These are phyloP conservation scores for Hibiscus mutabilis DNA, from an alignment of 345 rosid genomes.

Conservation along the genomic window DNA sequence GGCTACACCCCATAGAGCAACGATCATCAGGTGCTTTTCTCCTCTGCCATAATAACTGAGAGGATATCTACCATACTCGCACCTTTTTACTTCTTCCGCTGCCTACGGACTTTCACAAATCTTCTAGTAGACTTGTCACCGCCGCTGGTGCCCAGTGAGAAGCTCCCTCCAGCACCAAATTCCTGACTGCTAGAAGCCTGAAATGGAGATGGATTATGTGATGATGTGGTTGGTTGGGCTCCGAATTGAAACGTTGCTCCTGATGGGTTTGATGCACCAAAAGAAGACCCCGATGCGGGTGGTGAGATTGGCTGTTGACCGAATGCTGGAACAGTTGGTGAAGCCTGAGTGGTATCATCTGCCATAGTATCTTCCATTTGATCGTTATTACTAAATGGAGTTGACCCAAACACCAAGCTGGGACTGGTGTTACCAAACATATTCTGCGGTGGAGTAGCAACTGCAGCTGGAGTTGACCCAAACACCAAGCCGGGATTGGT, in stretches of 20 bases:
- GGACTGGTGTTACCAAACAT: constrained; percentile 42
- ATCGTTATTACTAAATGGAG: constrained; percentile 47
- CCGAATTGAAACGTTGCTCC: constrained; percentile 49
- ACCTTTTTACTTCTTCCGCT: constrained; percentile 43
- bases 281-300: constrained; percentile 23
- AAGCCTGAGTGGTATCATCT: constrained; percentile 72
- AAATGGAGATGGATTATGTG: constrained; percentile 54
- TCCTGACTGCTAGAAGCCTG: constrained; percentile 61
- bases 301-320: constrained; percentile 38
- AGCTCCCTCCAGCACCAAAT: constrained; percentile 66
- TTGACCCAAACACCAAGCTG: constrained; percentile 37
- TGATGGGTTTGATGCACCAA: constrained; percentile 36
- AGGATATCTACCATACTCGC: too few species aligned
- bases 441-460: constrained; percentile 36
- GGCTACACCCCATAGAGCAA: too few species aligned
- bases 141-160: constrained; percentile 65
- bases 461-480: constrained; percentile 40
- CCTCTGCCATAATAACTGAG: too few species aligned
- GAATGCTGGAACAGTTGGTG: constrained; percentile 35
- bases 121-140: constrained; percentile 61
- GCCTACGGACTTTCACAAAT: constrained; percentile 36
- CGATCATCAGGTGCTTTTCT: too few species aligned
- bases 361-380: constrained; percentile 97
- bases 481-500: constrained; percentile 34
- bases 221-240: constrained; percentile 39